A percentile compares a stretch with the other conserved stretches of the same genome.
These are phyloP conservation scores for Teratosphaeriaceae sp. DNA, from an alignment of 2,329 filamentous ascomycete species.

Conservation along the genomic window DNA sequence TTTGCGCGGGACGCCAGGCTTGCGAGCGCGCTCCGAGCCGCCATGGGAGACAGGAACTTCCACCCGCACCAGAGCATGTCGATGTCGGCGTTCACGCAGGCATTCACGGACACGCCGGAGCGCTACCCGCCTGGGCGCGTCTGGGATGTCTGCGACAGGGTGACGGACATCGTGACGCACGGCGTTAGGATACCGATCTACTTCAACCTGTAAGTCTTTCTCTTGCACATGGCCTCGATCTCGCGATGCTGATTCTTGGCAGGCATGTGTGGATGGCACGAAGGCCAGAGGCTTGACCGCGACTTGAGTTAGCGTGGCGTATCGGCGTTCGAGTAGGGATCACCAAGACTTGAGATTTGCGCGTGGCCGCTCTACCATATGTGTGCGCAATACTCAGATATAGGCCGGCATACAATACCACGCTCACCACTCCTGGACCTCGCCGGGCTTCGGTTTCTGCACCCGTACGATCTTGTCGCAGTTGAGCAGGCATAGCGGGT, in stretches of 20 bases:
- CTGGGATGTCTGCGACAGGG: no score
- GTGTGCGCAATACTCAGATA: no score
- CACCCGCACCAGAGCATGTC: neutral
- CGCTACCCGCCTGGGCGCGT: no score
- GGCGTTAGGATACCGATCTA: conserved; percentile 18
- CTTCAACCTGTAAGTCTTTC: conserved; percentile 8
- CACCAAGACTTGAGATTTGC: neutral
- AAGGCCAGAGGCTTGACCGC: conserved; percentile 26
- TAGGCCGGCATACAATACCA: neutral
- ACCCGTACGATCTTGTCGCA: conserved; percentile 60
- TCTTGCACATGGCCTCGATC: conserved; percentile 4
- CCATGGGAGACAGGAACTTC: neutral
- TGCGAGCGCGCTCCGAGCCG: neutral
- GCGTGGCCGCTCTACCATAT: neutral
- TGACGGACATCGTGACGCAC: no score
- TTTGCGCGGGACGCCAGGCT: neutral
- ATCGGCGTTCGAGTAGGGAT: neutral
- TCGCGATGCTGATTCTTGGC: conserved; percentile 9
- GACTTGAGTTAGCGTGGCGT: neutral
- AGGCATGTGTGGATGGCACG: conserved; percentile 45
- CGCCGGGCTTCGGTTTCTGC: conserved; percentile 42
- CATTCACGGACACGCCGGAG: neutral
- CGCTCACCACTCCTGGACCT: conserved; percentile 36
- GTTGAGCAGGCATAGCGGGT: conserved; percentile 62
- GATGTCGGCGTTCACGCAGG: neutral